Evolutionary conservation across 441 rosid genomes (phyloP), one percentile per base, ranked within the genome.

Genomic region (Gossypium davidsonii): DNA sequence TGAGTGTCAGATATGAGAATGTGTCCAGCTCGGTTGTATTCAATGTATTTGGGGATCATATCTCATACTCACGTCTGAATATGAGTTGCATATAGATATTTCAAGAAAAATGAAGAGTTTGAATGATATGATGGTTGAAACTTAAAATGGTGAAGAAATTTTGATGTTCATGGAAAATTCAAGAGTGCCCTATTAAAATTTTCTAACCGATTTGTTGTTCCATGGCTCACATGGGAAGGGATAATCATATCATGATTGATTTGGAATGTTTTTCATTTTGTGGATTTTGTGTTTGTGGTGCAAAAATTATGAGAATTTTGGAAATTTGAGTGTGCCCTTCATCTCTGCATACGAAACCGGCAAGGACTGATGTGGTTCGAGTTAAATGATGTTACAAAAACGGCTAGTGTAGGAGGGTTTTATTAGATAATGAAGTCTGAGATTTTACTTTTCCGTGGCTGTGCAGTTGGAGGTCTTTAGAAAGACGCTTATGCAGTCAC

Each of bases 381-480:
- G 64, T 5, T 1, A 37, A 39, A 18, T 18, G 73, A 3, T 56
- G 10, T 39, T 55, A 23, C 5, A 52, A 31, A 53, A 65, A 57
- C 0, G 73, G 7, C 49, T 21, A 21, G n/a, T 44, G 49, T 31
- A 7, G 21, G 14, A 20, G 1, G 21, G n/a, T 21, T 20, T 55
- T 55, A 21, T 44, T 17, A 2, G 34, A 39, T 15, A 34, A 70
- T 39, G 57, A 1, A 71, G 57, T 42, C 56, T 59, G 17, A 59
- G 25, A 49, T 73, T 62, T 0, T 7, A 9, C 25, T 21, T 14
- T 74, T 46, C 26, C 58, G 20, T 1, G 52, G 51, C 44, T 20
- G 26, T 82, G 85, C 81, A 94, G 98, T 85, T 94, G 84, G 97
- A 94, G 77, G 89, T 90, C 58, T 88, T 92, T 64, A 88, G 90